A percentile compares a stretch with the other conserved stretches of the same genome.
Evolutionary conservation across 441 rosid genomes (phyloP).

Genomic region (Gossypium aridum): DNA sequence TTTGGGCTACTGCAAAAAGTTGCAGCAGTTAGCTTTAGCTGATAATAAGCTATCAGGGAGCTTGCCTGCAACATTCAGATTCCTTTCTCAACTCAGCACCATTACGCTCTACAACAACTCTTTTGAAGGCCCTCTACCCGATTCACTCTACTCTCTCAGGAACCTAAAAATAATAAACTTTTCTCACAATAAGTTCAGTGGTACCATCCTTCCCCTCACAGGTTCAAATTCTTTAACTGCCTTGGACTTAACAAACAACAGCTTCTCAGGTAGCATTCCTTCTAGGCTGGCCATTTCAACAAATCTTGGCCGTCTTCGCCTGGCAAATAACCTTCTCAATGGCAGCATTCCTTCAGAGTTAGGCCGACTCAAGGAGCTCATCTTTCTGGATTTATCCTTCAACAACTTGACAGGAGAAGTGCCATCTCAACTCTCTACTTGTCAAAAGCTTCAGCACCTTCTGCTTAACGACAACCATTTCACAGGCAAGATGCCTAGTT

Average conservation of each 20-base stretch:
- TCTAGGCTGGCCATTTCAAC: conserved; percentile 41
- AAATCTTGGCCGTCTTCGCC: conserved; percentile 65
- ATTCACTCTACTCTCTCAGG: conserved; percentile 51
- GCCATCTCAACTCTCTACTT: conserved; percentile 42
- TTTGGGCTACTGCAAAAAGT: conserved; percentile 67
- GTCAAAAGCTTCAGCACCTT: conserved; percentile 54
- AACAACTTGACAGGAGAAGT: conserved; percentile 58
- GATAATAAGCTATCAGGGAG: conserved; percentile 73
- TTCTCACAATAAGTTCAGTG: conserved; percentile 67
- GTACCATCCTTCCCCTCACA: conserved; percentile 56
- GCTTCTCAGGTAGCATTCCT: conserved; percentile 64
- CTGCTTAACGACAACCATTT: conserved; percentile 56
- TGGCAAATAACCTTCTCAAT: conserved; percentile 62
- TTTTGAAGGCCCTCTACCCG: conserved; percentile 67
- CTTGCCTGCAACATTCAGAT: conserved; percentile 70
- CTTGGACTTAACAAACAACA: conserved; percentile 74
- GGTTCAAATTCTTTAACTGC: conserved; percentile 55
- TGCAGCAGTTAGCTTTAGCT: conserved; percentile 59
- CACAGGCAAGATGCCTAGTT: conserved; percentile 53
- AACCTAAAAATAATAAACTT: conserved; percentile 71
- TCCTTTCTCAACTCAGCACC: conserved; percentile 48
- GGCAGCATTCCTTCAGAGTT: conserved; percentile 61
- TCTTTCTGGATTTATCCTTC: conserved; percentile 71
- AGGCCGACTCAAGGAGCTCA: conserved; percentile 50
- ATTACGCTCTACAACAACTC: conserved; percentile 80